phyloP scores from a whole-genome alignment of 306 rosid species.

The Begonia peltatifolia region DNA sequence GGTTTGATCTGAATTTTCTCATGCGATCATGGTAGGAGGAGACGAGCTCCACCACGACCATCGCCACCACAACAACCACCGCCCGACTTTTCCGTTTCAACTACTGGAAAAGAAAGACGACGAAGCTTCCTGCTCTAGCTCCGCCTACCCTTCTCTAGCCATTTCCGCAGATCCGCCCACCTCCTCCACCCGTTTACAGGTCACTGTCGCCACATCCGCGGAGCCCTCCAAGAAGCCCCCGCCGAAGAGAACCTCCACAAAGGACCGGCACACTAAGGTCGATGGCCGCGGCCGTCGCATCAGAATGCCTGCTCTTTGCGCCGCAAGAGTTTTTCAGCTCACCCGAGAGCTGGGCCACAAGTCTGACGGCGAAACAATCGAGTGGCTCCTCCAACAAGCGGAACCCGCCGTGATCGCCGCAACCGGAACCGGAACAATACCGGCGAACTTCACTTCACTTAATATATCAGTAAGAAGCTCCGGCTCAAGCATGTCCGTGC shows the following conservation, averaged over 20 bases:
- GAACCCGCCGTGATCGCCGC: constrained; percentile 88
- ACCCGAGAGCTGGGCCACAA: constrained; percentile 74
- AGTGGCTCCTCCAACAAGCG: constrained; percentile 85
- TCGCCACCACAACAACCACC: constrained; percentile 30
- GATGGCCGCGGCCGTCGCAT: constrained; percentile 89
- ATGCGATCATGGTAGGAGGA: constrained; percentile 81
- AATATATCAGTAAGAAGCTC: constrained; percentile 76
- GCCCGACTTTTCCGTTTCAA: constrained; percentile 73
- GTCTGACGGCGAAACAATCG: constrained; percentile 75
- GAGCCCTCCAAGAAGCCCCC: constrained; percentile 56
- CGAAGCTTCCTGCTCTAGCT: constrained; percentile 53
- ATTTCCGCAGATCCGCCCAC: constrained; percentile 26
- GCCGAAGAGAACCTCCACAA: constrained; percentile 65
- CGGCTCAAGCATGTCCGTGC: constrained; percentile 78
- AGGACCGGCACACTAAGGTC: constrained; percentile 84
- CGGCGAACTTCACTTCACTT: constrained; percentile 80
- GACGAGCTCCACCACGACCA: constrained; percentile 58
- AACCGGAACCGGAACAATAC: constrained; percentile 86
- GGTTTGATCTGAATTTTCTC: constrained; percentile 10
- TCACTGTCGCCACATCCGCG: background rate
- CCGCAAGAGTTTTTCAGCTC: constrained; percentile 79
- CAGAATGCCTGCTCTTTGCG: constrained; percentile 84
- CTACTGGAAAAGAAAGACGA: constrained; percentile 79
- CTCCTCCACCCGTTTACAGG: constrained; percentile 8
- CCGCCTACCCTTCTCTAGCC: constrained; percentile 39